phyloP scores from a whole-genome alignment of 2,329 filamentous ascomycete species.

The Pseudonectria buxi region DNA sequence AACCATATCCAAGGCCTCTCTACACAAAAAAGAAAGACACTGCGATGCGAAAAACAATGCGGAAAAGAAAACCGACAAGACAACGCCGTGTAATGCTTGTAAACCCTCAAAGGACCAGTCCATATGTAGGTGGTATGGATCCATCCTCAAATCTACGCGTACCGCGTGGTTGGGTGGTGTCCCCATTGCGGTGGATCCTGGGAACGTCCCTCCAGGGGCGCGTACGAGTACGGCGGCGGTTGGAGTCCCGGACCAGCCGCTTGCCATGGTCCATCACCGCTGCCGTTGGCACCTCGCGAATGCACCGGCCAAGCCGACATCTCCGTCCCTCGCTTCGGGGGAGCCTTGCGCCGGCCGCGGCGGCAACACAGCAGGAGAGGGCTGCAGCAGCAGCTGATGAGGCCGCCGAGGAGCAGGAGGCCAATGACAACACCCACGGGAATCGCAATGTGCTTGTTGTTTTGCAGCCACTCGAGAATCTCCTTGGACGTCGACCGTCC shows the following conservation, averaged over 20 bases:
- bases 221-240: constrained; percentile 15
- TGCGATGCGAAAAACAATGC: too few species aligned
- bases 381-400: constrained; percentile 60
- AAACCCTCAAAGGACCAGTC: not conserved
- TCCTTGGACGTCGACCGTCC: constrained; percentile 64
- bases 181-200: constrained; percentile 9
- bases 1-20: too few species aligned
- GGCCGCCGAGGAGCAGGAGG: constrained; percentile 59
- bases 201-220: constrained; percentile 10
- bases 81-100: constrained; percentile 18
- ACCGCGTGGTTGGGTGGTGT: constrained; percentile 23
- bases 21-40: constrained; percentile 4
- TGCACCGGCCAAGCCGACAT: constrained; percentile 22
- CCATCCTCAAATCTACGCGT: constrained; percentile 17
- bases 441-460: constrained; percentile 77
- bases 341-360: constrained; percentile 14
- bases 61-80: not conserved
- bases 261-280: constrained; percentile 11
- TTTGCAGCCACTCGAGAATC: constrained; percentile 66
- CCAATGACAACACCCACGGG: constrained; percentile 68
- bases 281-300: constrained; percentile 11
- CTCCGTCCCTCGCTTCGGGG: constrained; percentile 17
- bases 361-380: constrained; percentile 26
- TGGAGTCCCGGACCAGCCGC: constrained; percentile 9
- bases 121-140: not conserved